Percentiles rank a stretch among this genome's conserved stretches.
Conservation (phyloP, 352 stramenopile species). For the Blastocystis sp. region DNA sequence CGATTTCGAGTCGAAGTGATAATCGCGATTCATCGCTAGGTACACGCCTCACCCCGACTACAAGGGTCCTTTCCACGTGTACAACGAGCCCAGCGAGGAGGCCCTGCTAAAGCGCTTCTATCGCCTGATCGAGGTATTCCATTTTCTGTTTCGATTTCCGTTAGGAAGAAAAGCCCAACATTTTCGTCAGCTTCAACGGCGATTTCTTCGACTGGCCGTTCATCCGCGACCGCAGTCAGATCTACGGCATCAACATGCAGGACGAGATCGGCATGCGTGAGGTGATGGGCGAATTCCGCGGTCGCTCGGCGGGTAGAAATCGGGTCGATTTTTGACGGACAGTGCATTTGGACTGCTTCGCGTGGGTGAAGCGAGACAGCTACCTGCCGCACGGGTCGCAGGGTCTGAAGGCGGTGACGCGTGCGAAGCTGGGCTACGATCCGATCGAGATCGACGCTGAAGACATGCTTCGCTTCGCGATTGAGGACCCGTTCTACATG, state of each 20-base stretch:
- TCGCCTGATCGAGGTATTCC: conserved; percentile 70
- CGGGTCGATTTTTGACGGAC: not conserved
- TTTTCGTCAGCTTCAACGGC: conserved; percentile 99
- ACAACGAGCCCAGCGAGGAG: conserved; percentile 88
- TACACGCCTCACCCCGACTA: conserved; percentile 60
- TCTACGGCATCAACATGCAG: conserved; percentile 86
- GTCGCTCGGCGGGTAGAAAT: not conserved
- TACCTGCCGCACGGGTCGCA: conserved; percentile 96
- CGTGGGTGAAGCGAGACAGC: conserved; percentile 97
- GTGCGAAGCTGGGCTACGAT: conserved; percentile 98
- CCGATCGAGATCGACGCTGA: conserved; percentile 94
- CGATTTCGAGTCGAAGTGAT: conserved; percentile 97
- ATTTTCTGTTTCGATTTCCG: conserved; percentile 72
- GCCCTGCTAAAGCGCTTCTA: conserved; percentile 83
- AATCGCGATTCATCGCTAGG: conserved; percentile 72
- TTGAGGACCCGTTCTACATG: conserved; percentile 92
- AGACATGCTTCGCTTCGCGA: conserved; percentile 93
- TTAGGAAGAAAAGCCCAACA: conserved; percentile 87
- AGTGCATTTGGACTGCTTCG: conserved; percentile 93
- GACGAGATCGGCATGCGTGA: conserved; percentile 81
- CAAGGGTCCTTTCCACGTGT: conserved; percentile 89
- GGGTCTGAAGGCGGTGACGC: conserved; percentile 96
- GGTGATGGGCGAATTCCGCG: conserved; percentile 63
- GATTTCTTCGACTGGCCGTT: conserved; percentile 99
- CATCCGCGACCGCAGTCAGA: conserved; percentile 84